A percentile compares a stretch with the other conserved stretches of the same genome.
phyloP scores from a whole-genome alignment of 345 rosid genomes.

The Salix dunnii region DNA sequence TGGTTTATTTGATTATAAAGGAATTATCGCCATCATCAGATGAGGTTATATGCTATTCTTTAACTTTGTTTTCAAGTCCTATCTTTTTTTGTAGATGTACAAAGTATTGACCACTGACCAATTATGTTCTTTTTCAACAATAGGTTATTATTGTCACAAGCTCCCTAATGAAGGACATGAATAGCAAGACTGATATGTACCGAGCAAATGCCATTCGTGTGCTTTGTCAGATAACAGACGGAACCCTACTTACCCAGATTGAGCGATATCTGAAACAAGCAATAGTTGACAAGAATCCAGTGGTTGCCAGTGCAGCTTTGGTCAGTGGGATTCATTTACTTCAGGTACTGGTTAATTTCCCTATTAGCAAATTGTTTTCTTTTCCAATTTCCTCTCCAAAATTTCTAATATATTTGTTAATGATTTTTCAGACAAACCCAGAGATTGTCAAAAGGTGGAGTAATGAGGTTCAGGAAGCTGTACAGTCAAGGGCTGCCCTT shows the following conservation, averaged over 20 bases:
- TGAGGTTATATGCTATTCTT: slow-evolving; percentile 58
- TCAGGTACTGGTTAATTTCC: slow-evolving; percentile 46
- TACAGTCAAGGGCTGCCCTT: slow-evolving; percentile 94
- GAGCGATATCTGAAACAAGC: slow-evolving; percentile 98
- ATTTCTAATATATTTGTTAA: background rate
- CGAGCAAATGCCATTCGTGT: slow-evolving; percentile 98
- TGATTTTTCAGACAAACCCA: slow-evolving; percentile 22
- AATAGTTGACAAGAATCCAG: slow-evolving; percentile 96
- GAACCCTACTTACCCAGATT: slow-evolving; percentile 86
- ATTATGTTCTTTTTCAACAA: background rate
- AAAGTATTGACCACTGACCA: slow-evolving; percentile 15
- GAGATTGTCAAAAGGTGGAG: slow-evolving; percentile 95
- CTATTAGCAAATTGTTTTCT: background rate
- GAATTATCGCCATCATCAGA: slow-evolving; percentile 96
- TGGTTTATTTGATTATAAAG: slow-evolving; percentile 97
- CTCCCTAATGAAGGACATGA: slow-evolving; percentile 99
- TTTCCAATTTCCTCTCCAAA: slow-evolving; percentile 1
- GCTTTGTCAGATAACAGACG: slow-evolving; percentile 90
- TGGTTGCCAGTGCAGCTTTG: slow-evolving; percentile 97
- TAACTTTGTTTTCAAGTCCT: slow-evolving; percentile 2
- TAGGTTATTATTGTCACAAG: slow-evolving; percentile 98
- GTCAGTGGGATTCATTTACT: slow-evolving; percentile 96
- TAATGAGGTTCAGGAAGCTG: slow-evolving; percentile 98
- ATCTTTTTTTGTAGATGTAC: background rate
- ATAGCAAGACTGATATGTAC: slow-evolving; percentile 95